Conservation (phyloP, 768 basidiomycete genomes). For the Termitomyces eurrhizus region DNA sequence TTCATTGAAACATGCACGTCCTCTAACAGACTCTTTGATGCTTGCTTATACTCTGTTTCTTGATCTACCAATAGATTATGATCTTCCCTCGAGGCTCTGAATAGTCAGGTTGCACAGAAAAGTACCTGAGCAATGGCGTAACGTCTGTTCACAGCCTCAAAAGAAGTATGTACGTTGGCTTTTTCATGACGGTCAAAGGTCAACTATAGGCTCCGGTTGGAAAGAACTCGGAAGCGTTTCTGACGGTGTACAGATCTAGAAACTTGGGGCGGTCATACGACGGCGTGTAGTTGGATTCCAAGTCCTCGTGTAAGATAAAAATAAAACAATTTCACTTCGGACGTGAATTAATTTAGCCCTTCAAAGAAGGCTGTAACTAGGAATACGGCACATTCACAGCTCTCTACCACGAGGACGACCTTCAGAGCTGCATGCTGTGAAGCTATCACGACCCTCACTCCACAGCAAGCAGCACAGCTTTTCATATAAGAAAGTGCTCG, state of each 20-base stretch:
- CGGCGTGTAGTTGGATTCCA: neutral
- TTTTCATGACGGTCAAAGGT: too few species aligned
- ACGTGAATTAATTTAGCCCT: neutral
- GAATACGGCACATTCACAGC: neutral
- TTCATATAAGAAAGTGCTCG: neutral
- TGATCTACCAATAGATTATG: too few species aligned
- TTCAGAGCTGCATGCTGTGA: neutral
- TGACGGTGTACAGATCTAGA: neutral
- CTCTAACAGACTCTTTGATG: too few species aligned
- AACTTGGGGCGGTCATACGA: neutral
- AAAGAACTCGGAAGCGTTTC: neutral
- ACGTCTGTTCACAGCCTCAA: neutral
- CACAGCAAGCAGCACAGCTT: neutral
- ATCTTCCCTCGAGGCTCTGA: neutral
- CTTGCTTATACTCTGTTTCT: too few species aligned
- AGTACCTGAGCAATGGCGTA: neutral
- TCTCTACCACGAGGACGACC: neutral
- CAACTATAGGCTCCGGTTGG: neutral
- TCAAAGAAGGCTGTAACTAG: neutral
- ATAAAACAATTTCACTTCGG: neutral
- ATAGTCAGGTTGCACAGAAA: neutral
- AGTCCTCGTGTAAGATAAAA: neutral
- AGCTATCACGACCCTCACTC: neutral
- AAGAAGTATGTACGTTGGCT: too few species aligned
- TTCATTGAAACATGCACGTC: too few species aligned